These are phyloP conservation scores for Moelleriella libera DNA, from an alignment of 2,329 filamentous ascomycete genomes.

Conservation along the genomic window DNA sequence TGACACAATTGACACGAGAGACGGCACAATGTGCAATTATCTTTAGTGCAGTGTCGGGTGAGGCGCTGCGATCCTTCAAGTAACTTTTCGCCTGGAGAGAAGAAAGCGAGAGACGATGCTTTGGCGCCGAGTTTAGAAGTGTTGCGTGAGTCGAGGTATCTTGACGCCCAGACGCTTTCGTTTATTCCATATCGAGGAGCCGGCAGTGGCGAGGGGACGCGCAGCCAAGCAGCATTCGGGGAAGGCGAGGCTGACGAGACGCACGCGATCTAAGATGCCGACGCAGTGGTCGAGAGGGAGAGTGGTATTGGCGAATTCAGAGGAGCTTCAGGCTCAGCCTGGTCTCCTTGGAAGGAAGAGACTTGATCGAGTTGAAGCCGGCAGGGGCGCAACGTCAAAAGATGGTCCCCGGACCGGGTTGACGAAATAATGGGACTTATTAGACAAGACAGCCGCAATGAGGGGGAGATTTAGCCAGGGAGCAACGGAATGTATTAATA, in stretches of 20 bases:
- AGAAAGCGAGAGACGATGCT: too few relatives aligned
- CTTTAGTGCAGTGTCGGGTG: too few relatives aligned
- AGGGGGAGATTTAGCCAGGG: background rate
- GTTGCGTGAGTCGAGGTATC: too few relatives aligned
- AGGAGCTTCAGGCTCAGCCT: background rate
- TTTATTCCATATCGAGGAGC: conserved; percentile 1
- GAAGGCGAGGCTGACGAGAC: background rate
- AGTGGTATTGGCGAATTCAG: background rate
- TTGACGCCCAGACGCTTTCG: too few relatives aligned
- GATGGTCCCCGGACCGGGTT: background rate
- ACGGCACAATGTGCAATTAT: too few relatives aligned
- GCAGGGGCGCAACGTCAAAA: background rate
- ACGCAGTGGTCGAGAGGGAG: background rate
- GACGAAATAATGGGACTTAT: background rate
- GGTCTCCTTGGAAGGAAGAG: background rate
- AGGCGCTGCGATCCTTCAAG: too few relatives aligned
- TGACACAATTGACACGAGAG: too few relatives aligned
- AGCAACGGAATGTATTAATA: background rate
- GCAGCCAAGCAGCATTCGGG: background rate
- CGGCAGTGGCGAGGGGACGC: background rate
- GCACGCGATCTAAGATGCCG: background rate
- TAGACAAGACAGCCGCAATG: too few relatives aligned
- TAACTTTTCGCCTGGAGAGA: too few relatives aligned
- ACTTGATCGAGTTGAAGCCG: background rate
- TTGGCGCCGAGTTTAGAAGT: too few relatives aligned